phyloP scores from a whole-genome alignment of 768 basidiomycete genomes.

The Lactifluus subvellereus region DNA sequence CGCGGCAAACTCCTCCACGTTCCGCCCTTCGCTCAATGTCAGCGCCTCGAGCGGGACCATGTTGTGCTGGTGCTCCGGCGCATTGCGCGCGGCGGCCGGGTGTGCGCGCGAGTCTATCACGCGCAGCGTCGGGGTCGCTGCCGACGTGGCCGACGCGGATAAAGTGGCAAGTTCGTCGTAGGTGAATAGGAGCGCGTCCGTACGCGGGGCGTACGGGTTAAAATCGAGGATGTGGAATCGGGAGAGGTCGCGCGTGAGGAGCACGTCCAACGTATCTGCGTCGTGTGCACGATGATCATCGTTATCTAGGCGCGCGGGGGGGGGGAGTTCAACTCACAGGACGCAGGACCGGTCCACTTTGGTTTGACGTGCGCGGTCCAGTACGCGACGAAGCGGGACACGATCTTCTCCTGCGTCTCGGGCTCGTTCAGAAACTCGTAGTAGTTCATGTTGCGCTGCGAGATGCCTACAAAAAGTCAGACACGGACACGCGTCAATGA shows the following conservation, averaged over 20 bases:
- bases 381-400: constrained; percentile 46
- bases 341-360: constrained; percentile 48
- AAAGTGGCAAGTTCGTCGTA: constrained; percentile 64
- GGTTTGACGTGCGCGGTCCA: constrained; percentile 65
- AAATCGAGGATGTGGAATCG: constrained; percentile 85
- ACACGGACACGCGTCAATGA: no score
- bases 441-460: constrained; percentile 83
- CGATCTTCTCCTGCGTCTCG: constrained; percentile 47
- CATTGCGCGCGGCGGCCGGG: constrained; percentile 57
- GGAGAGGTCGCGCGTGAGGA: constrained; percentile 74
- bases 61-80: constrained; percentile 76
- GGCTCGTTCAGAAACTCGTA: constrained; percentile 81
- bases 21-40: constrained; percentile 66
- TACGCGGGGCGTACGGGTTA: constrained; percentile 79
- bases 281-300: no score
- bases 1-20: constrained; percentile 67
- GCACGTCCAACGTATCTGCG: constrained; percentile 78
- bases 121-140: constrained; percentile 40
- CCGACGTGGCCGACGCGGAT: constrained; percentile 21
- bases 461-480: constrained; percentile 49
- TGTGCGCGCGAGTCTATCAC: constrained; percentile 73
- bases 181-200: constrained; percentile 83
- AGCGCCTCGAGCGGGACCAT: constrained; percentile 90
- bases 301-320: no score
- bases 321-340: constrained; percentile 49